These are phyloP conservation scores for Hippophae rhamnoides DNA, from an alignment of 306 rosid species.

Conservation along the genomic window DNA sequence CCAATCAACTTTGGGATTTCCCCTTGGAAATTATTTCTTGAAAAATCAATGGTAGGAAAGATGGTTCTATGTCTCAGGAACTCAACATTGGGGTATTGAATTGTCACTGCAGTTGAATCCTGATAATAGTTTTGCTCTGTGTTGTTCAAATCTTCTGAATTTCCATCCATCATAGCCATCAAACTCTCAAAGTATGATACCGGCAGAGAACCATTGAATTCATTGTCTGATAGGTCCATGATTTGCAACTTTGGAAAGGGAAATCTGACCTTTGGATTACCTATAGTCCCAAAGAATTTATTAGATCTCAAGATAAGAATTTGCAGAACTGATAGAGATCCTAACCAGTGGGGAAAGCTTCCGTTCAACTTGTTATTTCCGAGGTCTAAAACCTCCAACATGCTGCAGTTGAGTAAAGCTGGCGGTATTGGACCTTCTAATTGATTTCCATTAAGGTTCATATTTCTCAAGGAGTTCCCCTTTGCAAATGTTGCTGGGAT, in stretches of 20 bases:
- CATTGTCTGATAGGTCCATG: conserved; percentile 24
- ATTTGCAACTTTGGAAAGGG: conserved; percentile 19
- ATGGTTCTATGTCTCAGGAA: no score
- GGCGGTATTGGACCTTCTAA: conserved; percentile 19
- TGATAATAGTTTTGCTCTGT: not conserved
- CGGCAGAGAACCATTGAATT: conserved; percentile 11
- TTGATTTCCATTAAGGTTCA: conserved; percentile 19
- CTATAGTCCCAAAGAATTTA: conserved; percentile 21
- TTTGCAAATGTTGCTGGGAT: not conserved
- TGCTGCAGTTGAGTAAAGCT: conserved; percentile 2
- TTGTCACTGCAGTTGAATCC: not conserved
- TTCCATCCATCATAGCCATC: not conserved
- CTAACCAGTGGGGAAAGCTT: conserved; percentile 26
- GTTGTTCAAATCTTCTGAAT: not conserved
- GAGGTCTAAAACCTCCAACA: conserved; percentile 22
- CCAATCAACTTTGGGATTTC: no score
- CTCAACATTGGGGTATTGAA: no score
- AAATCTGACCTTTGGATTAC: not conserved
- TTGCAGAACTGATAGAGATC: conserved; percentile 7
- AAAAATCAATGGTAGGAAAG: no score
- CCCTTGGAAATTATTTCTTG: no score
- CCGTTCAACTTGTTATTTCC: conserved; percentile 23
- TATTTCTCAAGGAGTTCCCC: not conserved
- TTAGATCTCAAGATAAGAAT: conserved; percentile 26
- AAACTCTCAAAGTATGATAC: not conserved